Evolutionary conservation across 139 green algal species (phyloP).

Genomic region (Picochlorum sp.): DNA sequence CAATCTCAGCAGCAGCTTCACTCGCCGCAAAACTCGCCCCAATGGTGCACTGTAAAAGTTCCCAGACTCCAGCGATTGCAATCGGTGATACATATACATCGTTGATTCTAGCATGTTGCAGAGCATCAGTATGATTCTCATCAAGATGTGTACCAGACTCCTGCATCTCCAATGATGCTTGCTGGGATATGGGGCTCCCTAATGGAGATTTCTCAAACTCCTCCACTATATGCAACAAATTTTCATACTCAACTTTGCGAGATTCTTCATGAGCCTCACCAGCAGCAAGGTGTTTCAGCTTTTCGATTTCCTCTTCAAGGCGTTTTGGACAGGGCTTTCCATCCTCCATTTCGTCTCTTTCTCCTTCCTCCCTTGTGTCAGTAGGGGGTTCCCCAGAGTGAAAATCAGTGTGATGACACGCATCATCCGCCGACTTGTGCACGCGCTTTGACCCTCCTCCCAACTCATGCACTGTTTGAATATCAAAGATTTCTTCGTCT

Average conservation of each 20-base stretch:
- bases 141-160: too few relatives aligned
- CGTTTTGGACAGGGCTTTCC: neutral
- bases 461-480: constrained; percentile 12
- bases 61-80: constrained; percentile 31
- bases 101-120: neutral
- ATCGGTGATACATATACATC: constrained; percentile 12
- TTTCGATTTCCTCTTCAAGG: neutral
- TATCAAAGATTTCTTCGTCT: constrained; percentile 17
- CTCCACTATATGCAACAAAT: neutral
- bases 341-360: neutral
- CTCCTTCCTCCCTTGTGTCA: too few relatives aligned
- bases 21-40: constrained; percentile 6
- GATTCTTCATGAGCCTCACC: neutral
- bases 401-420: neutral
- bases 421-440: neutral
- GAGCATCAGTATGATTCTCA: too few relatives aligned
- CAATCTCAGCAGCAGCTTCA: constrained; percentile 3
- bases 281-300: neutral
- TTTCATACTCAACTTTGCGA: neutral
- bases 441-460: neutral
- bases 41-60: constrained; percentile 40
- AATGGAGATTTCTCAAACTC: neutral
- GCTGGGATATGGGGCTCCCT: too few relatives aligned
- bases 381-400: neutral
- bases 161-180: too few relatives aligned